Conservation (phyloP, 768 basidiomycete species). For the Phylloporus sp. region DNA sequence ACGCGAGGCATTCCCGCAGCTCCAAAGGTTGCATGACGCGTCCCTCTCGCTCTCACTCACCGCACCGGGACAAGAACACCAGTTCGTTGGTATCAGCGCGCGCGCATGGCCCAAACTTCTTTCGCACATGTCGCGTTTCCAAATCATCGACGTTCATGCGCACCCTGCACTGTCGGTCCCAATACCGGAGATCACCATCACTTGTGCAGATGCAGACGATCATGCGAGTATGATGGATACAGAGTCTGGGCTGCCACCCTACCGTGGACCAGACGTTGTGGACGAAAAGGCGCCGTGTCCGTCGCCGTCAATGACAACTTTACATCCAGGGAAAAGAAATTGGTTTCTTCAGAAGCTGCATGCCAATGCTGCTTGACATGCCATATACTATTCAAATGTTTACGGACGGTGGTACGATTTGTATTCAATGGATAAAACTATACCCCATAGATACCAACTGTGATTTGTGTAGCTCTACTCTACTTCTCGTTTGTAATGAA, state of each 20-base stretch:
- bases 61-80: conserved; percentile 28
- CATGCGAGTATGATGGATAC: conserved; percentile 2
- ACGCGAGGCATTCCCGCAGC: conserved; percentile 45
- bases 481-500: neutral
- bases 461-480: neutral
- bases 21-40: conserved; percentile 35
- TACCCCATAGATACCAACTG: neutral
- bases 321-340: conserved; percentile 3
- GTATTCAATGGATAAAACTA: neutral
- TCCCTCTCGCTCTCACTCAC: conserved; percentile 45
- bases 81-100: conserved; percentile 47
- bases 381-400: neutral
- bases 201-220: conserved; percentile 18
- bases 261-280: conserved; percentile 15
- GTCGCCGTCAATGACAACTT: neutral
- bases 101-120: conserved; percentile 47
- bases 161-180: neutral
- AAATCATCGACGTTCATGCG: conserved; percentile 44
- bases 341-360: conserved; percentile 17
- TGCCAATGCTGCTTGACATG: neutral
- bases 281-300: conserved; percentile 15
- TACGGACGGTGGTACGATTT: neutral
- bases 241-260: conserved; percentile 37
- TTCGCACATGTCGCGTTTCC: conserved; percentile 40
- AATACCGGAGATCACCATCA: conserved; percentile 31